Evolutionary conservation across 345 rosid genomes (phyloP), one percentile per base, ranked within the genome.

Genomic region (Cardamine resedifolia): DNA sequence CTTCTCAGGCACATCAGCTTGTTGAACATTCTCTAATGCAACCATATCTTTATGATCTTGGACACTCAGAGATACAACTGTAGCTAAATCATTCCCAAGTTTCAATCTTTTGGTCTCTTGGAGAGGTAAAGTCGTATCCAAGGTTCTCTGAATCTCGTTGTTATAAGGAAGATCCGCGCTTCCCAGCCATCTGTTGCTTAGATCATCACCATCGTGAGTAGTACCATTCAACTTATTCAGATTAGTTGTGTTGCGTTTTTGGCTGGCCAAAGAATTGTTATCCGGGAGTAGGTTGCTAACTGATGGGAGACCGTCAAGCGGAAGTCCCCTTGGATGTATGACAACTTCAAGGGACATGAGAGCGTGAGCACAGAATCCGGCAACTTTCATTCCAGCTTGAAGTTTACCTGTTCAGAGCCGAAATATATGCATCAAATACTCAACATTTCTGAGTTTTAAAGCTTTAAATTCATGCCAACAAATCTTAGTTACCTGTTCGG

Each of bases 281-380:
- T 71, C 80, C 0, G 57, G 59, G 45, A 66, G 70, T 58, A 53
- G 58, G 34, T 21, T 20, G 66, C 77, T 55, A 70, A 66, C 66
- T 9, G 90, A 38, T 4, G 80, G 77, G 28, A 76, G 79, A 77
- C 81, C 83, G 16, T 74, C 80, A 48, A 85, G 62, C 10, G 94
- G 89, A 68, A 85, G 87, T 33, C 80, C 86, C 78, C 97, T 83
- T 1, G 97, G 98, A 80, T 91, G 97, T 56, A 91, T 83, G 70
- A 91, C 85, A 58, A 85, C 89, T 82, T 88, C 99, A 81, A 91
- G 79, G 44, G 88, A 79, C 67, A 85, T 76, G 70, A 91, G 80
- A 24, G 99, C 96, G 50, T 80, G 68, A n/a, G 85, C 85, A 71
- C 99, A 95, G 64, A 87, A 83, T 52, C 79, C 87, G 2, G 88